These are phyloP conservation scores for Cercospora citrullina DNA, from an alignment of 2,329 filamentous ascomycete species.

Conservation along the genomic window DNA sequence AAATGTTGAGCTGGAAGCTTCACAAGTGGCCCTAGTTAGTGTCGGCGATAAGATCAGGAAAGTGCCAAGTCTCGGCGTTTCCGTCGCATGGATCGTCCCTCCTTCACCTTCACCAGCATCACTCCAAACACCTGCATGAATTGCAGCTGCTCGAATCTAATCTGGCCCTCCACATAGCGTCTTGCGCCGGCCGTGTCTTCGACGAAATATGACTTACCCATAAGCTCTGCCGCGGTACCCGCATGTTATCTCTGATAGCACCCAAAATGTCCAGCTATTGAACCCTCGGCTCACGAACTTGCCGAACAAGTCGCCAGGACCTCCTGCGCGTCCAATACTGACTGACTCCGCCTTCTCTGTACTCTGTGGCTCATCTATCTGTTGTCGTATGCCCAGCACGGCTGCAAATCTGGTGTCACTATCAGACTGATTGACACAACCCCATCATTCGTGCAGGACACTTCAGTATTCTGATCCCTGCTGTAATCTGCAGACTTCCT, in stretches of 20 bases:
- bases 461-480: neutral
- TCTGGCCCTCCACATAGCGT: neutral
- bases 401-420: neutral
- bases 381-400: neutral
- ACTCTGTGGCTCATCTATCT: neutral
- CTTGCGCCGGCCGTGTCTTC: neutral
- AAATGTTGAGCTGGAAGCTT: constrained; percentile 1
- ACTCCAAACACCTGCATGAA: neutral
- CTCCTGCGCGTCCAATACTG: neutral
- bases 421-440: neutral
- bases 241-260: neutral
- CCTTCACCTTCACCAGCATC: neutral
- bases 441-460: neutral
- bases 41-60: neutral
- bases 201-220: neutral
- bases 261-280: neutral
- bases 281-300: neutral
- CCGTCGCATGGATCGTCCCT: neutral
- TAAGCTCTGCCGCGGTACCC: neutral
- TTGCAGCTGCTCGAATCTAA: neutral
- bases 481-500: neutral
- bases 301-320: neutral
- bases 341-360: neutral
- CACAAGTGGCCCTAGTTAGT: neutral
- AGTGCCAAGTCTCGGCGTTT: constrained; percentile 1